Conservation (phyloP, 768 basidiomycete genomes). For the Calocera cornea region DNA sequence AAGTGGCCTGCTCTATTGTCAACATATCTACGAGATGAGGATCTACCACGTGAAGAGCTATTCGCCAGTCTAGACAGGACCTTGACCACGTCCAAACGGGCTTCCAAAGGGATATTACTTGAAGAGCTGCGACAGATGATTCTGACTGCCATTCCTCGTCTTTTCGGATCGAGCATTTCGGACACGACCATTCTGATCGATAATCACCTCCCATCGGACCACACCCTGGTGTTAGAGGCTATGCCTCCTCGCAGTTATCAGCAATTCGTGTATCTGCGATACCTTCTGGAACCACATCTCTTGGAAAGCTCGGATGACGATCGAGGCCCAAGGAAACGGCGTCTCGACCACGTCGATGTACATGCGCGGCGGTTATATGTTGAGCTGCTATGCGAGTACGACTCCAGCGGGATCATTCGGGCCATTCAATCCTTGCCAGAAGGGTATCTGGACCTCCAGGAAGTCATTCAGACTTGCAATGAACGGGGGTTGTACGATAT, state of each 20-base stretch:
- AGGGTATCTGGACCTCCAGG: slow-evolving; percentile 41
- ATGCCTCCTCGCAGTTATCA: slow-evolving; percentile 32
- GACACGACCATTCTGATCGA: slow-evolving; percentile 65
- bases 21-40: slow-evolving; percentile 63
- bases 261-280: slow-evolving; percentile 64
- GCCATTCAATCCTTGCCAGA: slow-evolving; percentile 44
- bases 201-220: slow-evolving; percentile 48
- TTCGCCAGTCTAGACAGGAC: slow-evolving; percentile 55
- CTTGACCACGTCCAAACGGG: slow-evolving; percentile 33
- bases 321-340: slow-evolving; percentile 8
- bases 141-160: slow-evolving; percentile 43
- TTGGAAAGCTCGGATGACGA: slow-evolving; percentile 21
- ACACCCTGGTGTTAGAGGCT: slow-evolving; percentile 43
- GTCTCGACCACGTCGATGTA: slow-evolving; percentile 9
- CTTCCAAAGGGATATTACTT: slow-evolving; percentile 41
- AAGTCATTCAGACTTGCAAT: slow-evolving; percentile 53
- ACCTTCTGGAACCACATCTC: slow-evolving; percentile 46
- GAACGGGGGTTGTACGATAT: slow-evolving; percentile 52
- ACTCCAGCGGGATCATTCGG: slow-evolving; percentile 48
- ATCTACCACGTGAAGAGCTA: slow-evolving; percentile 44
- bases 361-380: slow-evolving; percentile 50
- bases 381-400: slow-evolving; percentile 55
- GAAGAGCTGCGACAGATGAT: slow-evolving; percentile 42
- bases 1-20: slow-evolving; percentile 62
- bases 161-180: slow-evolving; percentile 47